Conservation (phyloP, 352 stramenopile species). For the Pythium rishiriense region DNA sequence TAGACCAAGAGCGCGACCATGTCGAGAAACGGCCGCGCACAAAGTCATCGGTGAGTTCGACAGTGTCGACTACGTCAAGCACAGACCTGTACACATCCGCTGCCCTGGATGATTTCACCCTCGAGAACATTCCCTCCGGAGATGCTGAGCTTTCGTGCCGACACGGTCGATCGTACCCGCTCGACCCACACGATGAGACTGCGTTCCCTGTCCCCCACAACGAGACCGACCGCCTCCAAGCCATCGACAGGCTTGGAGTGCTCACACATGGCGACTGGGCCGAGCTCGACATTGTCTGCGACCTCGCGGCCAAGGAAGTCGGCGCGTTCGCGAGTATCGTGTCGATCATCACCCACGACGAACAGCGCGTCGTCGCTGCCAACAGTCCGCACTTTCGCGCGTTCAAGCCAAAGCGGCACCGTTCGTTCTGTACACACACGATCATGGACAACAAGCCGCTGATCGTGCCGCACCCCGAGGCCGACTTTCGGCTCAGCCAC, state of each 20-base stretch:
- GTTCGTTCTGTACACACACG: slow-evolving; percentile 59
- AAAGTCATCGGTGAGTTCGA: background rate
- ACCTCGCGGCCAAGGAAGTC: slow-evolving; percentile 51
- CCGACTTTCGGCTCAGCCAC: slow-evolving; percentile 61
- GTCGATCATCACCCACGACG: slow-evolving; percentile 49
- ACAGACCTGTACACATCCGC: background rate
- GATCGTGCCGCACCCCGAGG: slow-evolving; percentile 51
- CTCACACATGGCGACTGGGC: slow-evolving; percentile 41
- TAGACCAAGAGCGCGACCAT: slow-evolving; percentile 41
- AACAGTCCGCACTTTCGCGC: slow-evolving; percentile 34
- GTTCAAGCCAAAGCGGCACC: slow-evolving; percentile 37
- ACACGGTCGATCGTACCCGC: slow-evolving; percentile 27
- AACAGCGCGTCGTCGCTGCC: slow-evolving; percentile 46
- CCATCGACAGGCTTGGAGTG: slow-evolving; percentile 38
- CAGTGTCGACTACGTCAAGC: background rate
- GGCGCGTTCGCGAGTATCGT: slow-evolving; percentile 50
- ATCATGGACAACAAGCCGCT: slow-evolving; percentile 60
- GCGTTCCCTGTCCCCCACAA: slow-evolving; percentile 34
- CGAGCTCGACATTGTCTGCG: slow-evolving; percentile 69
- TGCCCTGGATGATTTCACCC: background rate
- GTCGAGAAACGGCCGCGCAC: no score
- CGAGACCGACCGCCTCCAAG: slow-evolving; percentile 44
- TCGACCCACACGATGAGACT: slow-evolving; percentile 14
- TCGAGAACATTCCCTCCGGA: background rate
- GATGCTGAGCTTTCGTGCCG: slow-evolving; percentile 33